These are phyloP conservation scores for Penicillium paradoxum DNA, from an alignment of 495 filamentous ascomycete species.

Conservation along the genomic window DNA sequence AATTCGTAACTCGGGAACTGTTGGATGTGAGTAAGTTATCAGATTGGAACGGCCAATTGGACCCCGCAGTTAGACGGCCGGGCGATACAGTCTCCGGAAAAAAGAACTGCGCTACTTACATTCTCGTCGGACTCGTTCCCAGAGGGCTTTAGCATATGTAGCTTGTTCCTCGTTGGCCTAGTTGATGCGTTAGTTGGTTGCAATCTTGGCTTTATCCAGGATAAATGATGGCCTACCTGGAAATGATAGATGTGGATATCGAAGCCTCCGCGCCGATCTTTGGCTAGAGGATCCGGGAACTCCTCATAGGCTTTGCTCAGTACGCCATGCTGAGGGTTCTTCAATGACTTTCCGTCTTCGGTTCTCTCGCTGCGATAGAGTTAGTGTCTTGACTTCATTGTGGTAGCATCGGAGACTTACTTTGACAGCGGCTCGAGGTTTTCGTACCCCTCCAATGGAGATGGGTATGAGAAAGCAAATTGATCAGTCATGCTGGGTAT, in stretches of 20 bases:
- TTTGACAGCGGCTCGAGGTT: conserved; percentile 54
- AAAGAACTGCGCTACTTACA: conserved; percentile 45
- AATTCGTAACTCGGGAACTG: conserved; percentile 81
- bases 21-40: not conserved
- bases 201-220: not conserved
- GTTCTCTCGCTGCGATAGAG: conserved; percentile 31
- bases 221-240: conserved; percentile 26
- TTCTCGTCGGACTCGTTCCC: conserved; percentile 74
- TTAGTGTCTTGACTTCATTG: not conserved
- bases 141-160: conserved; percentile 63
- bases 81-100: too few relatives aligned
- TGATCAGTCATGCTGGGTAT: conserved; percentile 31
- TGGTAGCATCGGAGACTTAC: conserved; percentile 38
- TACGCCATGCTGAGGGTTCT: conserved; percentile 52
- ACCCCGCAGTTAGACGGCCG: too few relatives aligned
- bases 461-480: conserved; percentile 50
- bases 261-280: conserved; percentile 54
- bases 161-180: conserved; percentile 57
- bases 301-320: conserved; percentile 60
- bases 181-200: not conserved
- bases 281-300: conserved; percentile 61
- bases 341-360: conserved; percentile 63
- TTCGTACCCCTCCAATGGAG: conserved; percentile 64
- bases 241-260: conserved; percentile 83
- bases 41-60: too few relatives aligned